Percentiles rank a stretch among this genome's conserved stretches.
Evolutionary conservation across 768 basidiomycete genomes (phyloP).

Genomic region (Kwoniella dejecticola): DNA sequence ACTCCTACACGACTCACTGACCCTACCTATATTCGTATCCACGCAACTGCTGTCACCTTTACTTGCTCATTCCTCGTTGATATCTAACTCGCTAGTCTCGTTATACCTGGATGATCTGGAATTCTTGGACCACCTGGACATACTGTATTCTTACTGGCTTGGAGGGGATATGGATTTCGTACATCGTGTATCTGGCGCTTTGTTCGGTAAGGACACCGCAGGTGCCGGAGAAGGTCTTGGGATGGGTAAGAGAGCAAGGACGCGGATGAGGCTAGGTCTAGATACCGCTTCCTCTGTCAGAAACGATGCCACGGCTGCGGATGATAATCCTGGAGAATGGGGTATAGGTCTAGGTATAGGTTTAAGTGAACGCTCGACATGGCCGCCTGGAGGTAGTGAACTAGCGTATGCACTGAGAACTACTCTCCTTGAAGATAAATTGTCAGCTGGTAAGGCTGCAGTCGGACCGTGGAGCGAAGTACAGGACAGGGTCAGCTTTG

Average conservation of each 20-base stretch:
- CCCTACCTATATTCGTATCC: constrained; percentile 62
- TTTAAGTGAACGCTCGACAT: constrained; percentile 71
- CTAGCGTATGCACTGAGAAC: constrained; percentile 79
- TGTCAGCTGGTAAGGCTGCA: constrained; percentile 17
- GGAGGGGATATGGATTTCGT: constrained; percentile 62
- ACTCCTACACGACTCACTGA: constrained; percentile 65
- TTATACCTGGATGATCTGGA: constrained; percentile 74
- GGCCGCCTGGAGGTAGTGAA: constrained; percentile 86
- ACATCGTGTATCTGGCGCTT: constrained; percentile 66
- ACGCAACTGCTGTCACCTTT: constrained; percentile 68
- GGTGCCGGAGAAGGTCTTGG: constrained; percentile 38
- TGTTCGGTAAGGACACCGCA: constrained; percentile 72
- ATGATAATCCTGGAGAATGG: constrained; percentile 59
- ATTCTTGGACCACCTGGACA: constrained; percentile 64
- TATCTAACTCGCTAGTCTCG: constrained; percentile 63
- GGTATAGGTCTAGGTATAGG: constrained; percentile 70
- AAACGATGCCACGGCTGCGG: constrained; percentile 58
- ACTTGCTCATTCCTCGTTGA: constrained; percentile 58
- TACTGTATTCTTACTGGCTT: constrained; percentile 51
- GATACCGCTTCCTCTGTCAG: background rate
- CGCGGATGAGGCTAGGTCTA: constrained; percentile 51
- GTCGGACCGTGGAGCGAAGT: constrained; percentile 47
- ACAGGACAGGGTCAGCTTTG: constrained; percentile 69
- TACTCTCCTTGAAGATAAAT: constrained; percentile 73
- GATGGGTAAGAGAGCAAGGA: constrained; percentile 45